Base-by-base conservation (phyloP, 2,329 filamentous ascomycete genomes). In the Scytalidium sp. region DNA sequence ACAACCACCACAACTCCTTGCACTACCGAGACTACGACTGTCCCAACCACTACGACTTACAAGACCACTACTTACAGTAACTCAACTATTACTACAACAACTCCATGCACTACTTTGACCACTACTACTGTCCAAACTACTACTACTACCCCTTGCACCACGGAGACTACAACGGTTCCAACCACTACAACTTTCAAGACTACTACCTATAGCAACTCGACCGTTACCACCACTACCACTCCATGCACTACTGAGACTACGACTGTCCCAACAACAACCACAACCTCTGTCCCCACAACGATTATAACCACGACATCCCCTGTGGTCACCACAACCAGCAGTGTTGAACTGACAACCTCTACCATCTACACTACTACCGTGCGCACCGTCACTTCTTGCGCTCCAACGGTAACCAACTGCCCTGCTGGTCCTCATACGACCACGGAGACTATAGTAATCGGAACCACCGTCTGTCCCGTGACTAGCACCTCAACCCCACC, bases 371-470 rank as follows among this genome's bases (percentile, higher is more conserved):
- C 44, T 15, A 46, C 44, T 40, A 27, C 20, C 10, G 44, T 46
- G 3, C 43, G 50, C 4, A 60, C 56, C 1, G 50, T 59, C 21
- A 59, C 50, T 21, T 53, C 56, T 19, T 60, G 57, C 41, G 56
- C 57, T 3, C 50, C 48, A 13, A 49, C 47, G 2, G 54, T 60
- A 13, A 54, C 54, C 15, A 50, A 58, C 13, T 60, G 58, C 45
- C 57, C 57, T 6, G 43, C 51, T 19, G 41, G 47, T 3, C 41
- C 22, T 22, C 25, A 22, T 11, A 15, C 41, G 13, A 49, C 48
- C 1, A 51, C 50, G 25, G 44, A 47, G 29, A 53, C 53, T 8
- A 46, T 36, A 20, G 19, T 29, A 36, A 21, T 29, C 25, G 27
- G 27, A 17, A 49, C 46, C 3, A 49, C 27, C 11, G 27, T 44